Conservation (phyloP, 345 rosid species). For the Sapria himalayana region DNA sequence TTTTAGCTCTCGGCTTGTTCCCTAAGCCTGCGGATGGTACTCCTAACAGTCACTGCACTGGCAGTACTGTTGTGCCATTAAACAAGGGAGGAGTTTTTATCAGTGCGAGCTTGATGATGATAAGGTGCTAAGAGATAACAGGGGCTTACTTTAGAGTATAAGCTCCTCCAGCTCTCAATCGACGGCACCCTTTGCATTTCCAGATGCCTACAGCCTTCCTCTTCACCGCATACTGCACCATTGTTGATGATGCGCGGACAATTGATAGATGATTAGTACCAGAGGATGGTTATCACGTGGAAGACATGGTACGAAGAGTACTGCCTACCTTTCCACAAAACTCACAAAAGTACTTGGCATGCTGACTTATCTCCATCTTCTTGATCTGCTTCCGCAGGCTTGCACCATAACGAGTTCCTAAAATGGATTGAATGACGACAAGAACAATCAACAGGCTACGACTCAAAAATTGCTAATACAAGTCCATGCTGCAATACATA, state of each 20-base stretch:
- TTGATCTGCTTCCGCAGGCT: slow-evolving; percentile 71
- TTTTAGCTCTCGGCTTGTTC: slow-evolving; percentile 83
- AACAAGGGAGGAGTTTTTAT: too few relatives aligned
- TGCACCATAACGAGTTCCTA: slow-evolving; percentile 70
- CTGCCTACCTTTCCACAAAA: slow-evolving; percentile 54
- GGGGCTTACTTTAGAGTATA: slow-evolving; percentile 88
- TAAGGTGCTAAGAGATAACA: too few relatives aligned
- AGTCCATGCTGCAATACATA: too few relatives aligned
- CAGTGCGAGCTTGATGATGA: too few relatives aligned
- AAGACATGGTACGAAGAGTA: too few relatives aligned
- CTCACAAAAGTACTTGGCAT: slow-evolving; percentile 67
- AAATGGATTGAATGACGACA: too few relatives aligned
- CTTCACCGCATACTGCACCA: slow-evolving; percentile 59
- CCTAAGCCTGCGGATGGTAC: slow-evolving; percentile 81
- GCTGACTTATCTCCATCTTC: slow-evolving; percentile 68
- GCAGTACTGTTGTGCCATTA: slow-evolving; percentile 55
- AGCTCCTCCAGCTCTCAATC: slow-evolving; percentile 90
- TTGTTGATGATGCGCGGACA: too few relatives aligned
- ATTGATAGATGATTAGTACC: too few relatives aligned
- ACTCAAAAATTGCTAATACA: too few relatives aligned
- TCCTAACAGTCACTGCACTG: slow-evolving; percentile 74
- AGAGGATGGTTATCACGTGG: too few relatives aligned
- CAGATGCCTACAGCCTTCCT: slow-evolving; percentile 92
- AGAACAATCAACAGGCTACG: too few relatives aligned
- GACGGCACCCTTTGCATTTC: slow-evolving; percentile 96